Evolutionary conservation across 306 rosid genomes (phyloP).

Genomic region (Alnus glutinosa): DNA sequence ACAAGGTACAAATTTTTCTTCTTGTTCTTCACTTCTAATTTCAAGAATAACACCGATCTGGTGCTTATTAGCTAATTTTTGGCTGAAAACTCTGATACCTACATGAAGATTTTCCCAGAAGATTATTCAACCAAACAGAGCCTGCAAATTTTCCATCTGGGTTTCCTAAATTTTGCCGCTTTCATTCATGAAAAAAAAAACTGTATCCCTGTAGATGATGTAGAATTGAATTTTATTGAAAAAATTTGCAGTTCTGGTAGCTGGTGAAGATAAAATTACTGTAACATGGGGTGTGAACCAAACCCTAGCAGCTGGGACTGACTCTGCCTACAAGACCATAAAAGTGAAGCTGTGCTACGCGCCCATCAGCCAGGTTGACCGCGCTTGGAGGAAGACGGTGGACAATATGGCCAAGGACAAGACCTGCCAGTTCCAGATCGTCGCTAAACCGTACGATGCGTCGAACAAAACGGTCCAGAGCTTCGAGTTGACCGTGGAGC

Average conservation of each 20-base stretch:
- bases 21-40: not conserved
- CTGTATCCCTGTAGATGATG: not conserved
- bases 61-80: not conserved
- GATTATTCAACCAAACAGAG: not conserved
- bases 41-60: not conserved
- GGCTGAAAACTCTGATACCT: not conserved
- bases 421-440: slow-evolving; percentile 64
- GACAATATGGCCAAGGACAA: slow-evolving; percentile 68
- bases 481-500: slow-evolving; percentile 46
- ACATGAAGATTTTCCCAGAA: not conserved
- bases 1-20: slow-evolving; percentile 42
- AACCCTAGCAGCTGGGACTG: slow-evolving; percentile 49
- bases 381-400: slow-evolving; percentile 85
- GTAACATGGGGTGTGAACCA: slow-evolving; percentile 69
- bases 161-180: not conserved
- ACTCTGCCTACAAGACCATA: slow-evolving; percentile 63
- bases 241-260: slow-evolving; percentile 55
- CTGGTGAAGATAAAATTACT: slow-evolving; percentile 61
- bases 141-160: not conserved
- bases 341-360: slow-evolving; percentile 77
- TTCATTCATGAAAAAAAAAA: not conserved
- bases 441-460: slow-evolving; percentile 50
- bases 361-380: slow-evolving; percentile 75
- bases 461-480: slow-evolving; percentile 48
- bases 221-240: not conserved